phyloP scores from a whole-genome alignment of 2,329 filamentous ascomycete genomes.

The Gnomoniopsis smithogilvyi region DNA sequence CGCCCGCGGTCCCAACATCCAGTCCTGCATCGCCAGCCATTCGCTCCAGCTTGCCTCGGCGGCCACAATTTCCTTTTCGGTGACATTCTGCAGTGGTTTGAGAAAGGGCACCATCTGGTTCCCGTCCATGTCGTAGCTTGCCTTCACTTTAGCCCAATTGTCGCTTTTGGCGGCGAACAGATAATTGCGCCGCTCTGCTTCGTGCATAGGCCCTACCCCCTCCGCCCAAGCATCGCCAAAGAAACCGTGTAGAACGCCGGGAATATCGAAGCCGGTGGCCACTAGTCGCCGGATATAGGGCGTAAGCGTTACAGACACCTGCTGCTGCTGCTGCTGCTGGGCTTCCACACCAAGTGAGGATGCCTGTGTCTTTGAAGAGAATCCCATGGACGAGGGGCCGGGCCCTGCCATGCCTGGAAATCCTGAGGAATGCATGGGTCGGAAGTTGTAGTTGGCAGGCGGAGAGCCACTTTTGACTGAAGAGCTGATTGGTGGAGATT shows the following conservation, averaged over 20 bases:
- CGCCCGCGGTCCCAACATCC: constrained; percentile 88
- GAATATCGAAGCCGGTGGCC: constrained; percentile 85
- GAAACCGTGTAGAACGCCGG: constrained; percentile 86
- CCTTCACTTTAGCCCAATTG: constrained; percentile 85
- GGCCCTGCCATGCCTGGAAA: constrained; percentile 24
- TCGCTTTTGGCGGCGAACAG: constrained; percentile 93
- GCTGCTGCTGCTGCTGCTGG: constrained; percentile 18
- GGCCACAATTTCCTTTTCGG: constrained; percentile 74
- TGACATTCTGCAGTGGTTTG: constrained; percentile 72
- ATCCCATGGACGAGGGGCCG: constrained; percentile 11
- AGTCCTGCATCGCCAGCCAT: constrained; percentile 96
- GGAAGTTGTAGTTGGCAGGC: constrained; percentile 26
- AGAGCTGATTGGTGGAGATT: constrained; percentile 43
- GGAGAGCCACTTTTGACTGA: constrained; percentile 34
- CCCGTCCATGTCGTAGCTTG: constrained; percentile 81
- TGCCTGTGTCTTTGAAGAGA: constrained; percentile 7
- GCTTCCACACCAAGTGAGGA: constrained; percentile 13
- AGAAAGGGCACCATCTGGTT: constrained; percentile 86
- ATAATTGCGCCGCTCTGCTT: constrained; percentile 89
- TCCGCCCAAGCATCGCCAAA: constrained; percentile 90
- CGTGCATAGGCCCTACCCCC: constrained; percentile 79
- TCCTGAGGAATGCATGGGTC: constrained; percentile 30
- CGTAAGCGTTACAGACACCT: constrained; percentile 61
- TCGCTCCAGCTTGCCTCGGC: constrained; percentile 89
- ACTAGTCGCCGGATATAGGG: constrained; percentile 90